These are phyloP conservation scores for Thyridium curvatum DNA, from an alignment of 2,329 filamentous ascomycete genomes.

Conservation along the genomic window DNA sequence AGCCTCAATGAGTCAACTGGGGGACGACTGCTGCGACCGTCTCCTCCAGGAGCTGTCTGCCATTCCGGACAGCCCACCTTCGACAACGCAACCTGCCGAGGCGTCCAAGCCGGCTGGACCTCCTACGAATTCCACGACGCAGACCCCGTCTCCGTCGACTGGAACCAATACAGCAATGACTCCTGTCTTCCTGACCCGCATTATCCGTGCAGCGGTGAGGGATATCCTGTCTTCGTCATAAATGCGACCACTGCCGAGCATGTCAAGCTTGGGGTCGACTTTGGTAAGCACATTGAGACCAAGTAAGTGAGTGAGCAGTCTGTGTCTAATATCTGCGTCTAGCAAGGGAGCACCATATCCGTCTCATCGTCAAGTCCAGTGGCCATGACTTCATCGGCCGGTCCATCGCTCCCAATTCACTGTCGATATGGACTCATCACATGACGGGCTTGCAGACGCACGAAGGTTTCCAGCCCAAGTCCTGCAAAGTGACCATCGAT, in stretches of 20 bases:
- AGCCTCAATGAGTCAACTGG: constrained; percentile 36
- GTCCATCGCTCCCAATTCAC: constrained; percentile 38
- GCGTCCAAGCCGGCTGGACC: constrained; percentile 11
- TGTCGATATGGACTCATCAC: constrained; percentile 45
- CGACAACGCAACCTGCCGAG: constrained; percentile 10
- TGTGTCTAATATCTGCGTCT: background rate
- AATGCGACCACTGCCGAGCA: constrained; percentile 24
- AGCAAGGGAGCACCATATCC: constrained; percentile 14
- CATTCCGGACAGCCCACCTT: constrained; percentile 21
- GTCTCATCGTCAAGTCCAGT: constrained; percentile 10
- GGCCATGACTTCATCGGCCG: constrained; percentile 24
- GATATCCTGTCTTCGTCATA: constrained; percentile 33
- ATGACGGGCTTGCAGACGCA: constrained; percentile 29
- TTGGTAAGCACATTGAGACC: constrained; percentile 24
- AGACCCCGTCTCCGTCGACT: constrained; percentile 28
- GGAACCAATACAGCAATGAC: constrained; percentile 39
- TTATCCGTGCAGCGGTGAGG: constrained; percentile 27
- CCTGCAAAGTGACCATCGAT: constrained; percentile 29
- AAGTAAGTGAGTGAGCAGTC: too few species aligned
- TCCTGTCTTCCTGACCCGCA: constrained; percentile 36
- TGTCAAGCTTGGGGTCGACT: constrained; percentile 28
- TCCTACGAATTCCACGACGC: constrained; percentile 25
- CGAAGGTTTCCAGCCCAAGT: constrained; percentile 33
- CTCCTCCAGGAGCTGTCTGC: constrained; percentile 38
- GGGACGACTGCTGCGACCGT: constrained; percentile 33